These are phyloP conservation scores for Macrotyloma uniflorum DNA, from an alignment of 306 rosid genomes.

Conservation along the genomic window DNA sequence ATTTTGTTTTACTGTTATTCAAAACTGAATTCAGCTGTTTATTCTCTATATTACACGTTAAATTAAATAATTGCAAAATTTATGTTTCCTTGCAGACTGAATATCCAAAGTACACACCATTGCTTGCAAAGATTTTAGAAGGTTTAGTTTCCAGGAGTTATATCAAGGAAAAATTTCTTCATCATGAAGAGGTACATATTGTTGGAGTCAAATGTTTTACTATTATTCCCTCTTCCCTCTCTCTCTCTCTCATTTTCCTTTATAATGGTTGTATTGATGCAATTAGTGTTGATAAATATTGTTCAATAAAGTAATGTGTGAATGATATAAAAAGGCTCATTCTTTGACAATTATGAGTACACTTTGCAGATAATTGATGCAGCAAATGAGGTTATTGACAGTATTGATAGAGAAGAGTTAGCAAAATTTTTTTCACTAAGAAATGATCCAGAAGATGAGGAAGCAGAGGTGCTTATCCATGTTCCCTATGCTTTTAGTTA, in stretches of 20 bases:
- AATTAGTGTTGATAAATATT: neutral
- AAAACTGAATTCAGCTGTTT: constrained; percentile 12
- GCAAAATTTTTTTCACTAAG: constrained; percentile 61
- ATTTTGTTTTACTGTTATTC: neutral
- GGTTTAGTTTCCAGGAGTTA: constrained; percentile 65
- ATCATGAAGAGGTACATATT: constrained; percentile 65
- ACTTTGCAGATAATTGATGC: constrained; percentile 75
- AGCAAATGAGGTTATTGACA: constrained; percentile 74
- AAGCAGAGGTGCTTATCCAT: constrained; percentile 64
- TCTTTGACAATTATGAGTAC: neutral
- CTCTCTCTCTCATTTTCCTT: constrained; percentile 6
- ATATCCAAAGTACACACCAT: constrained; percentile 78
- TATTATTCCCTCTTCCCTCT: neutral
- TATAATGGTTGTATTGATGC: neutral
- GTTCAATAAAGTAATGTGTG: neutral
- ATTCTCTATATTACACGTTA: constrained; percentile 18
- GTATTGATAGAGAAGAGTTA: constrained; percentile 83
- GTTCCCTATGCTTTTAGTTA: constrained; percentile 23
- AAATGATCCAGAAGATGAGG: constrained; percentile 84
- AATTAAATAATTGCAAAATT: constrained; percentile 26
- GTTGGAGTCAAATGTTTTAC: constrained; percentile 12
- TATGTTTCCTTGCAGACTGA: constrained; percentile 70
- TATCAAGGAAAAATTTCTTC: constrained; percentile 57
- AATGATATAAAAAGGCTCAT: constrained; percentile 4
- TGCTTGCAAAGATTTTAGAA: constrained; percentile 87